A percentile compares a stretch with the other conserved stretches of the same genome.
Evolutionary conservation across 164 flowering plant species (phyloP).

Genomic region (Santalum album): DNA sequence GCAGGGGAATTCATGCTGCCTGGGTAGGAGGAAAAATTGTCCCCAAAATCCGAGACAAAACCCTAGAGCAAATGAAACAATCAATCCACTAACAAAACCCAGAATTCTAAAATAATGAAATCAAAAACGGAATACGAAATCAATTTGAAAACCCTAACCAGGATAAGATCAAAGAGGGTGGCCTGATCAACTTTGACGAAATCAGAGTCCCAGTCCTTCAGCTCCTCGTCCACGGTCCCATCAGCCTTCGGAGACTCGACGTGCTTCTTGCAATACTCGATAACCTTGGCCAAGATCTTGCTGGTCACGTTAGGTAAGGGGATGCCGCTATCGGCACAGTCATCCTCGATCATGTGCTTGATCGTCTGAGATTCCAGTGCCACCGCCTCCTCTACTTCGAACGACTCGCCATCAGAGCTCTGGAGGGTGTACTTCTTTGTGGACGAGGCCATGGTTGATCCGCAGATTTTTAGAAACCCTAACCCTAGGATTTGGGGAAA

Average conservation of each 20-base stretch:
- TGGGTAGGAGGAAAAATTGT: too few species aligned
- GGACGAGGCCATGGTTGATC: neutral
- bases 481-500: neutral
- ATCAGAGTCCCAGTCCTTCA: neutral
- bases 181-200: conserved; percentile 4
- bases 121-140: neutral
- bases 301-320: conserved; percentile 2
- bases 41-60: too few species aligned
- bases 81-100: neutral
- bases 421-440: neutral
- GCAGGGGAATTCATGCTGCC: too few species aligned
- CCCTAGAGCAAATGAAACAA: neutral
- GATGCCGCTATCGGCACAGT: neutral
- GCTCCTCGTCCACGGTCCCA: neutral
- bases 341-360: conserved; percentile 3
- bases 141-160: conserved; percentile 2
- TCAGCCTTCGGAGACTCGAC: conserved; percentile 1
- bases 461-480: neutral
- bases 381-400: conserved; percentile 1
- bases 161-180: conserved; percentile 3
- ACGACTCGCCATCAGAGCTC: conserved; percentile 1
- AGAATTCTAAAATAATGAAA: neutral
- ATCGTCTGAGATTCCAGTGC: conserved; percentile 4
- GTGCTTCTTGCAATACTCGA: conserved; percentile 4
- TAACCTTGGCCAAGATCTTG: conserved; percentile 1